Percentiles rank a stretch among this genome's conserved stretches.
Evolutionary conservation across 2,329 filamentous ascomycete species (phyloP).

Genomic region (Stagonosporopsis vannaccii): DNA sequence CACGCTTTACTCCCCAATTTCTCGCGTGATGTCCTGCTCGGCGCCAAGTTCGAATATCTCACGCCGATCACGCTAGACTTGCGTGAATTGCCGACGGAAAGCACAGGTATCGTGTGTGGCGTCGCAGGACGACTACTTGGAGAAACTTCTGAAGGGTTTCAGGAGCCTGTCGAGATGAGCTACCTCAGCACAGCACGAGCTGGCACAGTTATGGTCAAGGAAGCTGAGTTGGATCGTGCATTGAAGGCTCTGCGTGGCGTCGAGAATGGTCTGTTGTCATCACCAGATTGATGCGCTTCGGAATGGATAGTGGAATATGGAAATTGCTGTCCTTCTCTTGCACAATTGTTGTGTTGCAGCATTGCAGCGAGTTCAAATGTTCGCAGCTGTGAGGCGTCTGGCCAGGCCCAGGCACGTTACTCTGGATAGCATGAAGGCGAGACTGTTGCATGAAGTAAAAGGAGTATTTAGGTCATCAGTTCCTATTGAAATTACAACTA

Average conservation of each 20-base stretch:
- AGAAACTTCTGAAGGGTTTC: slow-evolving; percentile 60
- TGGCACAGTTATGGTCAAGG: slow-evolving; percentile 85
- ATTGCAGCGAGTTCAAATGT: neutral
- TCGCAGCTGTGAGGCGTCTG: neutral
- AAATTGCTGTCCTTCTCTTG: neutral
- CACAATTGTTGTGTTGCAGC: neutral
- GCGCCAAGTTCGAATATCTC: slow-evolving; percentile 73
- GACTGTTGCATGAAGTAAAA: neutral
- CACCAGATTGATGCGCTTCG: slow-evolving; percentile 17
- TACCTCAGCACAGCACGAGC: slow-evolving; percentile 90
- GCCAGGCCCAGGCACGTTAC: neutral
- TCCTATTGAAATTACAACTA: slow-evolving; percentile 12
- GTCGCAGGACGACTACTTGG: slow-evolving; percentile 84
- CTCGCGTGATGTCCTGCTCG: slow-evolving; percentile 71
- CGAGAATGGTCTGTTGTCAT: slow-evolving; percentile 39
- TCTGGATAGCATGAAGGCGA: neutral
- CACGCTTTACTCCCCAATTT: slow-evolving; percentile 68
- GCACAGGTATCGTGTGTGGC: slow-evolving; percentile 93
- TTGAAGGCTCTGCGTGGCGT: slow-evolving; percentile 69
- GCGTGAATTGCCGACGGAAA: slow-evolving; percentile 79
- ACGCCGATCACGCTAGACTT: slow-evolving; percentile 91
- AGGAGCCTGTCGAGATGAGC: slow-evolving; percentile 73
- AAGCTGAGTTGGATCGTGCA: slow-evolving; percentile 75
- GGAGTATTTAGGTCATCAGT: neutral
- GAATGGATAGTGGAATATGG: neutral